Conservation (phyloP, 768 basidiomycete species). For the Hericium erinaceus region DNA sequence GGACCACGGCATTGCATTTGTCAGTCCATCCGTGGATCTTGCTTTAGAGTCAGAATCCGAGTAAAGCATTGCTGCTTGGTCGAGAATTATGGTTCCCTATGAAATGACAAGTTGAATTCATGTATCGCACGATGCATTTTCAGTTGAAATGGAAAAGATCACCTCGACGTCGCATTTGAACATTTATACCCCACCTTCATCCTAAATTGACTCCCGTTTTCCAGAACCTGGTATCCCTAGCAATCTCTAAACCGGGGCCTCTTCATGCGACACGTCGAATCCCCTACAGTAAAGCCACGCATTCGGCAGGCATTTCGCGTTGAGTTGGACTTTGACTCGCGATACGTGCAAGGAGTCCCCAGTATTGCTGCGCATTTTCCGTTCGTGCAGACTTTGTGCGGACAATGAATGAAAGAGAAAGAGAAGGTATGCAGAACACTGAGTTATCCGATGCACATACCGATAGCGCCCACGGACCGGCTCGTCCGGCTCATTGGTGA, state of each 20-base stretch:
- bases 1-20: slow-evolving; percentile 35
- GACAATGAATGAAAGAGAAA: slow-evolving; percentile 37
- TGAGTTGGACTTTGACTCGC: slow-evolving; percentile 32
- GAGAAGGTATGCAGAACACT: too few relatives aligned
- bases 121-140: background rate
- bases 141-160: slow-evolving; percentile 68
- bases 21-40: slow-evolving; percentile 69
- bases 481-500: too few relatives aligned
- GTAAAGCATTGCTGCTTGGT: slow-evolving; percentile 87
- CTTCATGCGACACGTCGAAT: slow-evolving; percentile 86
- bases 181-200: slow-evolving; percentile 30
- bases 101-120: background rate
- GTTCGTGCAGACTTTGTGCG: slow-evolving; percentile 18
- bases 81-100: background rate
- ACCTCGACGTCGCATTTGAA: slow-evolving; percentile 41
- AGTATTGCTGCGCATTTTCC: slow-evolving; percentile 51
- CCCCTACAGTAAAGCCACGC: slow-evolving; percentile 53
- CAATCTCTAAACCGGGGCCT: slow-evolving; percentile 82
- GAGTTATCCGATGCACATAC: too few relatives aligned
- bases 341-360: slow-evolving; percentile 36
- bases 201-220: slow-evolving; percentile 42
- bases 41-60: slow-evolving; percentile 62
- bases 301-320: slow-evolving; percentile 77
- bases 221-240: slow-evolving; percentile 20
- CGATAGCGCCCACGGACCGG: too few relatives aligned